Base-by-base conservation (phyloP, 495 filamentous ascomycete species). In the Darksidea phi region DNA sequence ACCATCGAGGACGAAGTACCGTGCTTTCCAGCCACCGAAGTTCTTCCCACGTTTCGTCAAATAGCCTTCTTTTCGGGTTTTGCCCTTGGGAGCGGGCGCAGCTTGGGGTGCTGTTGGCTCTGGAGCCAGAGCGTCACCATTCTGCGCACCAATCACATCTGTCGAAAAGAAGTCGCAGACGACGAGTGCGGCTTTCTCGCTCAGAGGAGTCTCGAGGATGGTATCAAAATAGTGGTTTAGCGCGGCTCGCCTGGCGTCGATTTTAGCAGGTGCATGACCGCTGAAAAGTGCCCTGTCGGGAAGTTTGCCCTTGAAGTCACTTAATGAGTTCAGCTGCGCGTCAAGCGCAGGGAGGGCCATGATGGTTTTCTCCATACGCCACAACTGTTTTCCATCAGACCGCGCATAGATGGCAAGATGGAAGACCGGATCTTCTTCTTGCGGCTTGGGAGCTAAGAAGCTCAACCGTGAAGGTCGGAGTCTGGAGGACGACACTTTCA, bases 1-100 rank as follows among this genome's bases (percentile, higher is more conserved):
- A 1, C 91, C 91, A 68, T 97, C 90, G 0, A 98, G 82, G 45
- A 96, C 81, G 67, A 98, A 98, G 71, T 89, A 97, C 54, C 94
- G 82, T 15, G 90, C 90, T 72, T 98, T 98, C 94, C 94, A 98
- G n/a, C 94, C 94, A 23, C 94, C 94, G 74, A 97, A 97, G 66
- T 96, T 97, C 77, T 98, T 98, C 24, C 94, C 94, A 56, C 88
- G 80, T 75, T 98, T 98, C 6, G 94, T 97, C 28, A 98, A 77
- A 77, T 97, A 97, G 15, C 94, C 94, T 70, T 86, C 91, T 69
- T 92, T 93, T 61, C 85, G 78, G 0, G 87, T 84, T 54, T 84
- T 84, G 2, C 84, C 85, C 61, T 88, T 74, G 1, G 59, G 41
- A 8, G 64, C 57, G n/a, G 71, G 63, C 32, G 61, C 18, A 7